phyloP scores from a whole-genome alignment of 805 yeast genomes.

The Ogataea glucozyma region DNA sequence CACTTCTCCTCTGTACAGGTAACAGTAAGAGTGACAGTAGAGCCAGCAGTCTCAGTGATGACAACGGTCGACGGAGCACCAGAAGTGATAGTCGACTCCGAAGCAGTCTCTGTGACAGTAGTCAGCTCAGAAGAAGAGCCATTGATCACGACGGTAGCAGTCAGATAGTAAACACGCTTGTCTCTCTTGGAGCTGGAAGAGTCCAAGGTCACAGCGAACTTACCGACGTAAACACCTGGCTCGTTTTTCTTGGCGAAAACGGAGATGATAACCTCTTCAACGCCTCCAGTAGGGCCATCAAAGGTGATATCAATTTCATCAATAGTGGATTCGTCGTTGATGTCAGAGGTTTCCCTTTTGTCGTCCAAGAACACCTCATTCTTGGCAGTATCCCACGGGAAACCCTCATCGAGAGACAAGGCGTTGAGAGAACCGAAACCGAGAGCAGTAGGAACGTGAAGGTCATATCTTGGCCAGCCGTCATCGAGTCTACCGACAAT shows the following conservation, averaged over 20 bases:
- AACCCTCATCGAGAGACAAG: slow-evolving; percentile 23
- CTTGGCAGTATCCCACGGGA: slow-evolving; percentile 18
- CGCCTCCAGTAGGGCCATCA: slow-evolving; percentile 12
- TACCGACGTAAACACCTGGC: slow-evolving; percentile 24
- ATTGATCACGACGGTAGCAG: slow-evolving; percentile 23
- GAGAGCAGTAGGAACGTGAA: slow-evolving; percentile 21
- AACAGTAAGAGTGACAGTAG: slow-evolving; percentile 23
- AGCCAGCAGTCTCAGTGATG: slow-evolving; percentile 19
- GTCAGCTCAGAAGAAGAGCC: slow-evolving; percentile 11
- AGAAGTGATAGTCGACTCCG: slow-evolving; percentile 11
- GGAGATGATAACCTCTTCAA: slow-evolving; percentile 8
- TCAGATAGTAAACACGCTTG: slow-evolving; percentile 25
- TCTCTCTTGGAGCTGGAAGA: slow-evolving; percentile 25
- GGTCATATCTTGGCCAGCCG: slow-evolving; percentile 23
- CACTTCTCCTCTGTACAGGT: slow-evolving; percentile 27
- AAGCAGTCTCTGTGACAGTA: slow-evolving; percentile 7
- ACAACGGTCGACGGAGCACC: slow-evolving; percentile 15
- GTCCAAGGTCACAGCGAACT: slow-evolving; percentile 25
- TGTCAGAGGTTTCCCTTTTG: slow-evolving; percentile 8
- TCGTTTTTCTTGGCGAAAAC: slow-evolving; percentile 22
- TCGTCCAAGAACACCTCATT: slow-evolving; percentile 11
- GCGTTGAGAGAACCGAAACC: slow-evolving; percentile 15
- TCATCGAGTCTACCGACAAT: slow-evolving; percentile 17
- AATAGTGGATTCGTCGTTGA: slow-evolving; percentile 19
- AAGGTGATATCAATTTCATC: slow-evolving; percentile 21